phyloP scores from a whole-genome alignment of 768 basidiomycete species.

The Tephrocybe rancida region DNA sequence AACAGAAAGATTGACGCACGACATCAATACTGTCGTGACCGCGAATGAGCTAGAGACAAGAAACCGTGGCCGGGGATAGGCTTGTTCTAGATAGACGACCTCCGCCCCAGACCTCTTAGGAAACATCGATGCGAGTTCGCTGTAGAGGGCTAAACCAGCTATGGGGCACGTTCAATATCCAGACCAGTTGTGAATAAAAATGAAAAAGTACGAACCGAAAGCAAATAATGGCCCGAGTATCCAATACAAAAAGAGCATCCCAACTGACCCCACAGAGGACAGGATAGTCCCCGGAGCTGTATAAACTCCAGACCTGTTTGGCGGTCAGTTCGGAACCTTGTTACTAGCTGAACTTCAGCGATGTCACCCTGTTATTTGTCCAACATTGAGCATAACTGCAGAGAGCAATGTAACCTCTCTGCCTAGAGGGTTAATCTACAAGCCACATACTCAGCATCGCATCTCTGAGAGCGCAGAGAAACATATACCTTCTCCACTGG shows the following conservation, averaged over 20 bases:
- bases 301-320: slow-evolving; percentile 36
- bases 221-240: slow-evolving; percentile 33
- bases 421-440: slow-evolving; percentile 31
- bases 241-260: slow-evolving; percentile 33
- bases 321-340: background rate
- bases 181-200: background rate
- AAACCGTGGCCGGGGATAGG: slow-evolving; percentile 44
- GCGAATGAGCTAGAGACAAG: slow-evolving; percentile 47
- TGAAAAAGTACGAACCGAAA: slow-evolving; percentile 27
- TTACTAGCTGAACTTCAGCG: background rate
- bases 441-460: background rate
- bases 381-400: slow-evolving; percentile 37
- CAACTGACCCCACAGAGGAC: slow-evolving; percentile 39
- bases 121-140: slow-evolving; percentile 49
- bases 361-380: slow-evolving; percentile 23
- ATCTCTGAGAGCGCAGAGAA: background rate
- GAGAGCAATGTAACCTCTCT: slow-evolving; percentile 34
- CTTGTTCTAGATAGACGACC: slow-evolving; percentile 50
- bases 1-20: slow-evolving; percentile 24
- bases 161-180: background rate
- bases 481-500: slow-evolving; percentile 27
- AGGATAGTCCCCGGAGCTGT: slow-evolving; percentile 35
- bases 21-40: slow-evolving; percentile 35
- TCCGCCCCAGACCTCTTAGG: slow-evolving; percentile 51
- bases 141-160: slow-evolving; percentile 40